Evolutionary conservation across 192 early-diverging fungal genomes (phyloP).

Genomic region (Obelidium mucronatum): DNA sequence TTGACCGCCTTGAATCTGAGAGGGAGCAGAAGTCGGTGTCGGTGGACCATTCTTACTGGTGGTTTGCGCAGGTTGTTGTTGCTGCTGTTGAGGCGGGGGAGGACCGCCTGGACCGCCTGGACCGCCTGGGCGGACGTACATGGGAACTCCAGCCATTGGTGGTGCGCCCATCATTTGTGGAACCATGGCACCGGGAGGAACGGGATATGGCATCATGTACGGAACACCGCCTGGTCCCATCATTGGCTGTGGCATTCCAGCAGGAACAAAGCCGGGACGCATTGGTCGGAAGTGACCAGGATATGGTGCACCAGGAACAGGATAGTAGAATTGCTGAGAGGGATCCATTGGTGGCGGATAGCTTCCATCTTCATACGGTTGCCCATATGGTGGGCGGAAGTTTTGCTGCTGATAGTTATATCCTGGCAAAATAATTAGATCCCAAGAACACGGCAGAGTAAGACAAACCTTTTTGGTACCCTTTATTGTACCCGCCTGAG

Average conservation of each 20-base stretch:
- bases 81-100: background rate
- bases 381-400: slow-evolving; percentile 35
- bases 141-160: slow-evolving; percentile 5
- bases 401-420: slow-evolving; percentile 17
- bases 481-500: slow-evolving; percentile 30
- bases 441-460: background rate
- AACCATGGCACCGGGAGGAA: slow-evolving; percentile 26
- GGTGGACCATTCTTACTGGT: slow-evolving; percentile 20
- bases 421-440: background rate
- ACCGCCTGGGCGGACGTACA: slow-evolving; percentile 6
- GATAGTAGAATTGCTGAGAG: slow-evolving; percentile 16
- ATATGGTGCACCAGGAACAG: slow-evolving; percentile 18
- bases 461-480: slow-evolving; percentile 30
- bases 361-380: slow-evolving; percentile 25
- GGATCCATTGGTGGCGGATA: slow-evolving; percentile 31
- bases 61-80: slow-evolving; percentile 14
- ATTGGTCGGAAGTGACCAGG: background rate
- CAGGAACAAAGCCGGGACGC: slow-evolving; percentile 35
- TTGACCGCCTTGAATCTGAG: slow-evolving; percentile 4
- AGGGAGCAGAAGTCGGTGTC: slow-evolving; percentile 3
- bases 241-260: slow-evolving; percentile 31
- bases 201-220: slow-evolving; percentile 35
- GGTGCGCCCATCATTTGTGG: slow-evolving; percentile 40
- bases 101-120: slow-evolving; percentile 15
- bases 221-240: slow-evolving; percentile 28